phyloP scores from a whole-genome alignment of 257 asterid genomes.

The Solanum raphanifolium region DNA sequence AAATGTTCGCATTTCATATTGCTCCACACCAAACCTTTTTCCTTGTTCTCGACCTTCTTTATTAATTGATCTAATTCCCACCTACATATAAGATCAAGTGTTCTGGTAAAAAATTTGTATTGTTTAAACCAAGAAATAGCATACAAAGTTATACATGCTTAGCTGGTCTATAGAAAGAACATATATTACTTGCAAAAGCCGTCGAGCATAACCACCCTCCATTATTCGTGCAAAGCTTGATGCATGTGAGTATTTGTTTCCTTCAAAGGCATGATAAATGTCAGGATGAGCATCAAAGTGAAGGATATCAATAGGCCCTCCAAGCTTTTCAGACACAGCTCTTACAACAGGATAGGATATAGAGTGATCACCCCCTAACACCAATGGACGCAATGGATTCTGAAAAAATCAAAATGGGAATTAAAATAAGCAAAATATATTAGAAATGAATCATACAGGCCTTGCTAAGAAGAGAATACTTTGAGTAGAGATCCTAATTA shows the following conservation, averaged over 20 bases:
- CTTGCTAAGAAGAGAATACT: neutral
- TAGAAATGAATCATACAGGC: neutral
- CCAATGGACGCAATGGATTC: constrained; percentile 88
- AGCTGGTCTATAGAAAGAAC: neutral
- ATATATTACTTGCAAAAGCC: constrained; percentile 69
- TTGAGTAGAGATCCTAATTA: neutral
- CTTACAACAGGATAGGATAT: constrained; percentile 90
- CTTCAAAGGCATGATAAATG: constrained; percentile 85
- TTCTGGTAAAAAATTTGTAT: neutral
- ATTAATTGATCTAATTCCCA: constrained; percentile 87
- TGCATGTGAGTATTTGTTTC: constrained; percentile 93
- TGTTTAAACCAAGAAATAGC: neutral
- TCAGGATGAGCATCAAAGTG: constrained; percentile 99
- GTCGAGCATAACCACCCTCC: constrained; percentile 98
- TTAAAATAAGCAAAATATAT: neutral
- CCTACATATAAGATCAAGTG: constrained; percentile 42
- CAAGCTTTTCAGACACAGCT: constrained; percentile 98
- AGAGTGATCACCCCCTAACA: constrained; percentile 97
- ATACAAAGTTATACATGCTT: neutral
- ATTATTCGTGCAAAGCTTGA: constrained; percentile 93
- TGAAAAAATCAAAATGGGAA: constrained; percentile 11
- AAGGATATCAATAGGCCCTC: constrained; percentile 93
- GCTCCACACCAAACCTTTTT: constrained; percentile 95
- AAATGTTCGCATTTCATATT: constrained; percentile 91
- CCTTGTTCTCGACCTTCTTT: constrained; percentile 98